Percentiles rank a stretch among this genome's conserved stretches.
Conservation (phyloP, 257 asterid genomes). For the Gentiana macrophylla region DNA sequence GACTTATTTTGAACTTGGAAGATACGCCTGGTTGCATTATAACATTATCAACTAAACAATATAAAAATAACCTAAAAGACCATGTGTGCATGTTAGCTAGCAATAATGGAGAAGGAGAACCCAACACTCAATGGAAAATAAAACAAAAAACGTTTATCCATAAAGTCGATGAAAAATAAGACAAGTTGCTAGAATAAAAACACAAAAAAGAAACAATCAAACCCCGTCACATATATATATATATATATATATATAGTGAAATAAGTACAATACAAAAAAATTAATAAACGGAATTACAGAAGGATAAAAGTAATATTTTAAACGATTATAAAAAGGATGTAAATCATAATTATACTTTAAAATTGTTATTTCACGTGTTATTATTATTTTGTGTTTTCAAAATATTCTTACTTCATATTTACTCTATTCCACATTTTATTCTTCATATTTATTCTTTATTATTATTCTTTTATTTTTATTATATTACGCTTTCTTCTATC, state of each 20-base stretch:
- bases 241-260: background rate
- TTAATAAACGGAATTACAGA: no score
- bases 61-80: slow-evolving; percentile 15
- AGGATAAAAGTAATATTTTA: no score
- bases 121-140: slow-evolving; percentile 17
- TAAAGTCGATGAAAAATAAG: slow-evolving; percentile 4
- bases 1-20: slow-evolving; percentile 8
- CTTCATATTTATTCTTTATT: no score
- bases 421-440: no score
- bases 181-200: slow-evolving; percentile 1
- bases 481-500: no score
- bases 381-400: no score
- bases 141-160: background rate
- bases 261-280: no score
- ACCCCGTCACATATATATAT: slow-evolving; percentile 2
- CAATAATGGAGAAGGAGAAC: slow-evolving; percentile 10
- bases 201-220: slow-evolving; percentile 3
- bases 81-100: slow-evolving; percentile 34
- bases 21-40: slow-evolving; percentile 13
- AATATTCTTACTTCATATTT: no score
- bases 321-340: no score
- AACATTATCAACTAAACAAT: slow-evolving; percentile 2
- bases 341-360: no score
- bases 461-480: no score
- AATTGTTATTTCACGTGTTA: no score